These are phyloP conservation scores for Aspergillus haitiensis DNA, from an alignment of 495 filamentous ascomycete species.

Conservation along the genomic window DNA sequence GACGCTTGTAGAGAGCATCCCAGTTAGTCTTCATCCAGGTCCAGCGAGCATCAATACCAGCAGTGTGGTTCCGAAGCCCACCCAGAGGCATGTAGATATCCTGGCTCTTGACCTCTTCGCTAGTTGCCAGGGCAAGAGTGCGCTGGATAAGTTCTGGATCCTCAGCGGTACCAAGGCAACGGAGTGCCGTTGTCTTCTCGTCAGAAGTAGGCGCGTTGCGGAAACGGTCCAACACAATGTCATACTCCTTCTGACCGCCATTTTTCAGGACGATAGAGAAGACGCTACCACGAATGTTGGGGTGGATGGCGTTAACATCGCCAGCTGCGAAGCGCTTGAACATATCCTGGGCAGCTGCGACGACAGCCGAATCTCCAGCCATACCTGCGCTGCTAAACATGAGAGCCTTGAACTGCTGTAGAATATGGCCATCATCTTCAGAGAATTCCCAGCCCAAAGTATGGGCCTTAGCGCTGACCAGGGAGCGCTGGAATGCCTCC, in stretches of 20 bases:
- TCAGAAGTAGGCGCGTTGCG: conserved; percentile 83
- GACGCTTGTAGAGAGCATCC: conserved; percentile 72
- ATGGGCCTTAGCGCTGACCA: conserved; percentile 76
- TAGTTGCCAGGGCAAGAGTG: conserved; percentile 72
- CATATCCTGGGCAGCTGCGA: conserved; percentile 63
- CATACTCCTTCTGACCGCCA: conserved; percentile 63
- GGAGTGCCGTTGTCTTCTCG: conserved; percentile 93
- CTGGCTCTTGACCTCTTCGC: conserved; percentile 88
- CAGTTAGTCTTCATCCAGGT: conserved; percentile 84
- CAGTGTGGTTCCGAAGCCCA: conserved; percentile 72
- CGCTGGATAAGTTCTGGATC: conserved; percentile 75
- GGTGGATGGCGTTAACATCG: conserved; percentile 61
- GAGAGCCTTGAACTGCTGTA: conserved; percentile 77
- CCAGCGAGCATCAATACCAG: conserved; percentile 81
- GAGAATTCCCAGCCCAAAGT: conserved; percentile 85
- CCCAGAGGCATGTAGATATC: conserved; percentile 89
- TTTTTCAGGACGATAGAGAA: conserved; percentile 63
- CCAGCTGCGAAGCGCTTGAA: conserved; percentile 61
- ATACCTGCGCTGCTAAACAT: conserved; percentile 63
- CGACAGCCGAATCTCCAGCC: conserved; percentile 58
- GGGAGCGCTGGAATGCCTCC: conserved; percentile 73
- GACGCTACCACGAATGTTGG: conserved; percentile 63
- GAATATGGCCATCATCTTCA: conserved; percentile 78
- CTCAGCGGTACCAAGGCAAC: conserved; percentile 77
- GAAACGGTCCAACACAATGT: conserved; percentile 79